Percentiles rank a stretch among this genome's conserved stretches.
These are phyloP conservation scores for Lachnellula willkommii DNA, from an alignment of 2,329 filamentous ascomycete species.

Conservation along the genomic window DNA sequence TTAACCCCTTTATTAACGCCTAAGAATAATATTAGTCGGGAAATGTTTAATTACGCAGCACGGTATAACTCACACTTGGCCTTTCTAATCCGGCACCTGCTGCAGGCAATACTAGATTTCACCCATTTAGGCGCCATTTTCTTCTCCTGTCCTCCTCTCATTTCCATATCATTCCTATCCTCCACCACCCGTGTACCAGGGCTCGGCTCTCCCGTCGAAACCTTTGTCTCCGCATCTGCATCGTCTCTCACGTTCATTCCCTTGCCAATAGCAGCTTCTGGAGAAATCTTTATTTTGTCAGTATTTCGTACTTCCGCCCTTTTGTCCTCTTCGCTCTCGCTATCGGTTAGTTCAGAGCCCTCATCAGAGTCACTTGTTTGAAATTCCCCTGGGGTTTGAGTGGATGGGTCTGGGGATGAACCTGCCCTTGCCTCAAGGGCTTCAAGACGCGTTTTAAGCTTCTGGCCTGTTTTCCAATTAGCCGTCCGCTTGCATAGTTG, in stretches of 20 bases:
- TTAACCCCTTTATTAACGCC: constrained; percentile 61
- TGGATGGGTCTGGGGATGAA: constrained; percentile 50
- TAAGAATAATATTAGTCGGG: constrained; percentile 12
- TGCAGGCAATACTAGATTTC: constrained; percentile 75
- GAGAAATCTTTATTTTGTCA: too few species aligned
- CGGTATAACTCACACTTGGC: constrained; percentile 64
- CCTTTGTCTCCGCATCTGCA: too few species aligned
- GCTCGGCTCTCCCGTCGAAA: constrained; percentile 20
- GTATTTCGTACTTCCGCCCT: too few species aligned
- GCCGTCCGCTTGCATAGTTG: constrained; percentile 1
- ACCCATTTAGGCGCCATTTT: constrained; percentile 48
- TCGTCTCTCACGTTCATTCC: too few species aligned
- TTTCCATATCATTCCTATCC: constrained; percentile 23
- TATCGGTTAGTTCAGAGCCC: constrained; percentile 56
- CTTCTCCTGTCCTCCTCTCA: constrained; percentile 36
- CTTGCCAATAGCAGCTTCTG: too few species aligned
- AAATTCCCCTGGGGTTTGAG: constrained; percentile 45
- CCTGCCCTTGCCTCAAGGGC: constrained; percentile 76
- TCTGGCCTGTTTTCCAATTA: constrained; percentile 60
- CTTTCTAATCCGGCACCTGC: constrained; percentile 71
- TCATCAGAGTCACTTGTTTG: constrained; percentile 31
- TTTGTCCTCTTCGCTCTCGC: constrained; percentile 37
- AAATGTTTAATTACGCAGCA: neutral
- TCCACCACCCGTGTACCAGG: constrained; percentile 22
- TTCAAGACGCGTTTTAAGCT: constrained; percentile 83